Evolutionary conservation across 345 rosid species (phyloP).

Genomic region (Trapa incisa): DNA sequence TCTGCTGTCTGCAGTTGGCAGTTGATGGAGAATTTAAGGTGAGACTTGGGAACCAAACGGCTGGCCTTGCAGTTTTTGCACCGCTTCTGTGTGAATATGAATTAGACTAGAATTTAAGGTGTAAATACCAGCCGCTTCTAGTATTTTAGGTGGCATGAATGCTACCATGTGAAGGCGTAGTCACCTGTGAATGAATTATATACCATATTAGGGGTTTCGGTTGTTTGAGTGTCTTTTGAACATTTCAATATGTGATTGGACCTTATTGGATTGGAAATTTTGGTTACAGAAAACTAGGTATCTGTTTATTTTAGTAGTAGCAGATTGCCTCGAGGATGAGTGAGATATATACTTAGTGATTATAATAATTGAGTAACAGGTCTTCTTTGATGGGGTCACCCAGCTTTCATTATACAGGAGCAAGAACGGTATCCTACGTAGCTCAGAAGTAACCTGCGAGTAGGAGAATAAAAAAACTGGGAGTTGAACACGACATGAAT

Average conservation of each 20-base stretch:
- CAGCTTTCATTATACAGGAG: too few species aligned
- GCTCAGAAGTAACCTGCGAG: too few species aligned
- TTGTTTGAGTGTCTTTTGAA: too few species aligned
- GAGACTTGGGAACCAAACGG: neutral
- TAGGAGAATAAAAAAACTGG: neutral
- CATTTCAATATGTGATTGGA: neutral
- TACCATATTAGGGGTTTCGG: neutral
- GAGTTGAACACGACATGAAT: constrained; percentile 76
- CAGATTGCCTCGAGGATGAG: too few species aligned
- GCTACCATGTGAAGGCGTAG: neutral
- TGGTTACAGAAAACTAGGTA: too few species aligned
- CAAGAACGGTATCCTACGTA: too few species aligned
- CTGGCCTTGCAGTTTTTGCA: neutral
- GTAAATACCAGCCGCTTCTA: neutral
- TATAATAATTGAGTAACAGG: too few species aligned
- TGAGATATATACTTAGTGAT: too few species aligned
- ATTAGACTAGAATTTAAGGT: neutral
- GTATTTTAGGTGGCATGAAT: neutral
- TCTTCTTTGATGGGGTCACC: too few species aligned
- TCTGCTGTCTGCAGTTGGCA: neutral
- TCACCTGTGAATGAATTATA: neutral
- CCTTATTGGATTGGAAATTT: neutral
- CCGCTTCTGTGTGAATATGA: neutral
- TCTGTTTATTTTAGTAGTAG: too few species aligned
- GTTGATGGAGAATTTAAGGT: neutral